These are phyloP conservation scores for Xerocomus potaroensis DNA, from an alignment of 768 basidiomycete genomes.

Conservation along the genomic window DNA sequence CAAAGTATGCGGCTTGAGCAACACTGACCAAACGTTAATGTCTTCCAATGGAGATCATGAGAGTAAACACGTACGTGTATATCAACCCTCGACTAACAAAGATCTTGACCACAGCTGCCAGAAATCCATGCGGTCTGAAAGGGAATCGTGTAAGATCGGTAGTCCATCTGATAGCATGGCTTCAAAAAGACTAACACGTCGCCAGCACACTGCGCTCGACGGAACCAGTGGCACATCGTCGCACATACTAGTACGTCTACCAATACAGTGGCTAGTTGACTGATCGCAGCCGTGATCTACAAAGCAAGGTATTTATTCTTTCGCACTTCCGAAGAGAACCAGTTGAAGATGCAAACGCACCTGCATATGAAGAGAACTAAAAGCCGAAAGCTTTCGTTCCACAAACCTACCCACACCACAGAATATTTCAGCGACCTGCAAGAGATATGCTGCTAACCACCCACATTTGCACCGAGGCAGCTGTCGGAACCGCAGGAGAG, in stretches of 20 bases:
- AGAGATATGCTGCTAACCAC: not conserved
- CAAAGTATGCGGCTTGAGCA: slow-evolving; percentile 16
- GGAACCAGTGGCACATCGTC: slow-evolving; percentile 20
- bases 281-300: slow-evolving; percentile 15
- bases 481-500: slow-evolving; percentile 5
- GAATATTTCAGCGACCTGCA: slow-evolving; percentile 8
- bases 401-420: slow-evolving; percentile 10
- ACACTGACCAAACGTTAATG: slow-evolving; percentile 8
- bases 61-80: slow-evolving; percentile 22
- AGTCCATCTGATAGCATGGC: not conserved
- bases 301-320: not conserved
- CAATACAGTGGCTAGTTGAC: slow-evolving; percentile 5
- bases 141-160: not conserved
- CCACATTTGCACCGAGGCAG: slow-evolving; percentile 24
- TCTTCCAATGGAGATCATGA: not conserved
- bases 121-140: slow-evolving; percentile 10
- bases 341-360: slow-evolving; percentile 8
- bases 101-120: not conserved
- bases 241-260: slow-evolving; percentile 13
- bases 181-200: slow-evolving; percentile 17
- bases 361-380: slow-evolving; percentile 16
- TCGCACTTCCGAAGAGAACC: not conserved
- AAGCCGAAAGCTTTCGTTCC: slow-evolving; percentile 20
- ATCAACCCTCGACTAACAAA: slow-evolving; percentile 20
- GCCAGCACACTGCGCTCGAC: slow-evolving; percentile 14